Conservation (phyloP, 306 rosid genomes). For the Cicer arietinum region DNA sequence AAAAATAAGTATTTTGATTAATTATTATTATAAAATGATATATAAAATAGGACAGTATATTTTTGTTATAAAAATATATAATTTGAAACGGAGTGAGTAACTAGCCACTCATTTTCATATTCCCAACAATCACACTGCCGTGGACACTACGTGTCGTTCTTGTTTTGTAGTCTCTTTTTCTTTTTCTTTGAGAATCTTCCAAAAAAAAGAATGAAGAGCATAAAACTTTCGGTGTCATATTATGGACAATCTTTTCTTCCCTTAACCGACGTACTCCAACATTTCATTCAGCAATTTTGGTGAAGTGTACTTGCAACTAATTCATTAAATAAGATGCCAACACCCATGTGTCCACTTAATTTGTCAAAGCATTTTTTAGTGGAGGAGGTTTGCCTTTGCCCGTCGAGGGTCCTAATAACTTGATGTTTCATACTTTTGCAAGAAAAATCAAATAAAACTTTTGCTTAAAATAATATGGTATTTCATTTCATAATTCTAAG, state of each 20-base stretch:
- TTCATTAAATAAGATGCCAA: constrained; percentile 29
- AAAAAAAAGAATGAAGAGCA: constrained; percentile 14
- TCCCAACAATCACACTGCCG: constrained; percentile 2
- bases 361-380: constrained; percentile 10
- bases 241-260: constrained; percentile 2
- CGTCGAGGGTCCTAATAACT: constrained; percentile 29
- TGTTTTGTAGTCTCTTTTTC: constrained; percentile 2
- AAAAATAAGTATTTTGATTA: too few relatives aligned
- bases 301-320: not conserved
- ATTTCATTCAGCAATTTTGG: constrained; percentile 14
- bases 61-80: too few relatives aligned
- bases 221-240: constrained; percentile 40
- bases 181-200: constrained; percentile 26
- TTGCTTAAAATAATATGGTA: too few relatives aligned
- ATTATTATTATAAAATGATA: too few relatives aligned
- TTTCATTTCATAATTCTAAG: too few relatives aligned
- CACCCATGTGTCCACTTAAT: constrained; percentile 37
- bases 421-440: not conserved
- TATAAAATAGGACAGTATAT: too few relatives aligned
- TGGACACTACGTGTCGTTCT: constrained; percentile 37
- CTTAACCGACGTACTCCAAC: constrained; percentile 18
- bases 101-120: not conserved
- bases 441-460: too few relatives aligned
- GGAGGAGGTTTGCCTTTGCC: constrained; percentile 37
- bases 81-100: not conserved